Conservation (phyloP, 163 green algal genomes). For the Smithsoniella earleae region DNA sequence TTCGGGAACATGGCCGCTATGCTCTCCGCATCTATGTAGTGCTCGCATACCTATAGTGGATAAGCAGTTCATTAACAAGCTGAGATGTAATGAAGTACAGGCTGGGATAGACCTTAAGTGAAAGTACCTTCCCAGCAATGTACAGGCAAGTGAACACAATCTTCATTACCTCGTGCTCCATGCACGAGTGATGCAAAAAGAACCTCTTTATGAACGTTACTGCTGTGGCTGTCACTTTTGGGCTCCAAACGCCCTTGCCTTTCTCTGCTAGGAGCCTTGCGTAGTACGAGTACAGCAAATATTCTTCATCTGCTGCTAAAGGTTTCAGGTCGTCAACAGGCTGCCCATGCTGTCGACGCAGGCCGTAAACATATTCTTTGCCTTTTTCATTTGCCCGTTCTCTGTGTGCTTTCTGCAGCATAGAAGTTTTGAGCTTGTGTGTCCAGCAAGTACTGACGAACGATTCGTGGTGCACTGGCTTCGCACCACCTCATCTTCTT, state of each 20-base stretch:
- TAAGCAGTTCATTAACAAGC: not conserved
- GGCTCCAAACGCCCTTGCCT: not conserved
- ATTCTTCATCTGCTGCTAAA: not conserved
- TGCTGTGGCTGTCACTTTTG: not conserved
- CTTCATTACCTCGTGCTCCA: constrained; percentile 1
- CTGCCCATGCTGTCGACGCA: not conserved
- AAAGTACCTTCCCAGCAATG: constrained; percentile 15
- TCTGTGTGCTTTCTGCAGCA: not conserved
- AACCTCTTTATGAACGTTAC: constrained; percentile 4
- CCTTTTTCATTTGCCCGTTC: not conserved
- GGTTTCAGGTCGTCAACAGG: not conserved
- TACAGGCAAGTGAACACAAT: constrained; percentile 9
- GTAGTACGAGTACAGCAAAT: not conserved
- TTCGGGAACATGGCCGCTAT: not conserved
- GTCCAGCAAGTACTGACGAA: no score
- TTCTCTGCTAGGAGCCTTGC: not conserved
- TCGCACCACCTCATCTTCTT: not conserved
- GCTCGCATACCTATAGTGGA: not conserved
- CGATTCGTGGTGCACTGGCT: no score
- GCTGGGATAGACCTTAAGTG: not conserved
- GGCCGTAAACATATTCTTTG: not conserved
- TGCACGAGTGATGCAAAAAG: not conserved
- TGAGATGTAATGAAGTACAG: not conserved
- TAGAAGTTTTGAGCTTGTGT: no score
- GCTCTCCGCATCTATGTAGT: constrained; percentile 22